Percentiles rank a stretch among this genome's conserved stretches.
phyloP scores from a whole-genome alignment of 768 basidiomycete species.

The Boletales sp. region DNA sequence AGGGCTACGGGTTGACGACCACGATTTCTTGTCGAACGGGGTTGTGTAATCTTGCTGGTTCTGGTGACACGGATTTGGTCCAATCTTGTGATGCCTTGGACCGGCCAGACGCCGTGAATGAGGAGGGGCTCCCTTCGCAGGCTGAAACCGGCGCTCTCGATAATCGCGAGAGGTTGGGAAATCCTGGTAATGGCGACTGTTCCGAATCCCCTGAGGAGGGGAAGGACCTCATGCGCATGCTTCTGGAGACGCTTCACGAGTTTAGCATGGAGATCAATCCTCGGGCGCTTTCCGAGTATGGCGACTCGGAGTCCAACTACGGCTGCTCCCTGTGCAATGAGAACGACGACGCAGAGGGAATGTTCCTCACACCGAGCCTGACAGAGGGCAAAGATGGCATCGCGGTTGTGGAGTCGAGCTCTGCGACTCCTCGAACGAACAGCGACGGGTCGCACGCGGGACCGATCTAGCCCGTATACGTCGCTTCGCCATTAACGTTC shows the following conservation, averaged over 20 bases:
- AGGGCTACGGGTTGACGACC: not conserved
- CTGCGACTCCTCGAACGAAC: not conserved
- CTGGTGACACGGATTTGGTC: not conserved
- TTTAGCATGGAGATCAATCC: conserved; percentile 6
- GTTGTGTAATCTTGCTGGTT: not conserved
- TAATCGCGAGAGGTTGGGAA: not conserved
- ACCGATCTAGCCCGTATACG: conserved; percentile 1
- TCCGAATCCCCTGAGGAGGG: not conserved
- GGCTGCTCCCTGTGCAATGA: not conserved
- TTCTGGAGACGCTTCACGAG: conserved; percentile 16
- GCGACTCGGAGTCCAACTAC: not conserved
- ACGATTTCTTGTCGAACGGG: not conserved
- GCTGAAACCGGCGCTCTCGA: not conserved
- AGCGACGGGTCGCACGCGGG: conserved; percentile 2
- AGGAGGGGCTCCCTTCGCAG: too few relatives aligned
- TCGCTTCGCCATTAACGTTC: conserved; percentile 3
- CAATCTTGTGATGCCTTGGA: not conserved
- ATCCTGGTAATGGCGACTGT: not conserved
- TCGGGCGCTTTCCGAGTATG: conserved; percentile 1
- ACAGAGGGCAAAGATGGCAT: not conserved
- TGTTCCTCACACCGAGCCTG: not conserved
- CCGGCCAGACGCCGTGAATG: not conserved
- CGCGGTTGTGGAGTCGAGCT: not conserved
- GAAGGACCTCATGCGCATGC: conserved; percentile 9
- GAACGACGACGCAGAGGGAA: not conserved